Conservation (phyloP, 495 filamentous ascomycete species). For the Penicillium cosmopolitanum region DNA sequence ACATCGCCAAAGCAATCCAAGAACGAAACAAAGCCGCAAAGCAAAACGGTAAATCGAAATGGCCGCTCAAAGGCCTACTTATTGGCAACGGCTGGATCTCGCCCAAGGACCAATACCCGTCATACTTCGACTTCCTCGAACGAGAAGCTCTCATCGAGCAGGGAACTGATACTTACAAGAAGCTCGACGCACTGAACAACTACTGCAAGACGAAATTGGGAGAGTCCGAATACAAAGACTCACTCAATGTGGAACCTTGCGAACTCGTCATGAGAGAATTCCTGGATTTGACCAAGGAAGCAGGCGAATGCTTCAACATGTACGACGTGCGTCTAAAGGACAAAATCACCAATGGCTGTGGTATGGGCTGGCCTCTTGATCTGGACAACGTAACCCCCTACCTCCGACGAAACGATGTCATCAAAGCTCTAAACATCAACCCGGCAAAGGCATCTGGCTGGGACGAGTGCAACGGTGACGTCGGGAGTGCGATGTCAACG, state of each 20-base stretch:
- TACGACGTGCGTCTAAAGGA: conserved; percentile 90
- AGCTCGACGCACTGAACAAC: conserved; percentile 72
- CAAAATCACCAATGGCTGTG: conserved; percentile 67
- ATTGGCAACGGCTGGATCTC: conserved; percentile 99
- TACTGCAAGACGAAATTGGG: conserved; percentile 62
- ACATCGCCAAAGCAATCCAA: conserved; percentile 87
- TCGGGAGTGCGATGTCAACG: conserved; percentile 68
- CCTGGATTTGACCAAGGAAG: conserved; percentile 58
- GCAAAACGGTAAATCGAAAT: conserved; percentile 43
- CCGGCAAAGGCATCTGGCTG: conserved; percentile 81
- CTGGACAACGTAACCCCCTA: conserved; percentile 77
- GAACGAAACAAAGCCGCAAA: conserved; percentile 66
- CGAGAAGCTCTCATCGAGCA: conserved; percentile 70
- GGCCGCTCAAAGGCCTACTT: conserved; percentile 85
- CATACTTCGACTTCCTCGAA: conserved; percentile 81
- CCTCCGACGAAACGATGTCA: conserved; percentile 79
- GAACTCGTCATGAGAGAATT: conserved; percentile 74
- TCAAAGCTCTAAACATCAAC: conserved; percentile 79
- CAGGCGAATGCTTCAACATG: conserved; percentile 81
- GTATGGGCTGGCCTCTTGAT: conserved; percentile 96
- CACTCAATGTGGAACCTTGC: conserved; percentile 70
- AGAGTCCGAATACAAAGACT: conserved; percentile 52
- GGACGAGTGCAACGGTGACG: conserved; percentile 86
- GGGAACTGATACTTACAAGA: conserved; percentile 63
- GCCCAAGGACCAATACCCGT: conserved; percentile 84